Evolutionary conservation across 2,329 filamentous ascomycete genomes (phyloP), one percentile per base, ranked within the genome.

Genomic region (Graphilbum fragrans): DNA sequence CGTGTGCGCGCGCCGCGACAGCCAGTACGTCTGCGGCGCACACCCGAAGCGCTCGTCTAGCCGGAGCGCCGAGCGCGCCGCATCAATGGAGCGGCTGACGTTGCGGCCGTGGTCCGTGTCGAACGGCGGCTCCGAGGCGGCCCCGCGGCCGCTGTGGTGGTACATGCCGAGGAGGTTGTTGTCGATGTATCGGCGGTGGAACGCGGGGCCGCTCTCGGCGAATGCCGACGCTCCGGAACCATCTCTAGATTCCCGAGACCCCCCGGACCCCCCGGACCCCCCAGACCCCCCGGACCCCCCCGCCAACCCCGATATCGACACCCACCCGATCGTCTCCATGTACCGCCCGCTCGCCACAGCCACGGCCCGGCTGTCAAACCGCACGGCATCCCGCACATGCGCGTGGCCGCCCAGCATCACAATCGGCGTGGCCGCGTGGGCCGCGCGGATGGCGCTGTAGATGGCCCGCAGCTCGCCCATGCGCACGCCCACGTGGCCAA

Each of bases 261-360:
- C n/a, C n/a, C n/a, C n/a, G n/a, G n/a, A n/a, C n/a, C n/a, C n/a
- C n/a, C n/a, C n/a, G n/a, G n/a, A n/a, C n/a, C n/a, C n/a, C n/a
- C n/a, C n/a, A n/a, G n/a, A n/a, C n/a, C n/a, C n/a, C n/a, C n/a
- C n/a, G n/a, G n/a, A n/a, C 25, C 19, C 4, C 9, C 19, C n/a
- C 8, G 4, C 25, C 25, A 74, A 51, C 25, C 86, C 86, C 36
- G n/a, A n/a, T n/a, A 95, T 77, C 0, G 87, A 94, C 74, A 92
- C 78, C 72, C 92, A 96, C 2, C 90, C 90, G 38, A 96, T 80
- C 0, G 90, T 95, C 64, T 96, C 90, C 67, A 95, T 82, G 59
- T 95, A 96, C 1, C 90, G 75, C 4, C 90, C 90, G 51, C 85
- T 92, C 33, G 87, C 87, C 5, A 96, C 66, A 1, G 81, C 88